Base-by-base conservation (phyloP, 257 asterid species). In the Nicotiana noctiflora region DNA sequence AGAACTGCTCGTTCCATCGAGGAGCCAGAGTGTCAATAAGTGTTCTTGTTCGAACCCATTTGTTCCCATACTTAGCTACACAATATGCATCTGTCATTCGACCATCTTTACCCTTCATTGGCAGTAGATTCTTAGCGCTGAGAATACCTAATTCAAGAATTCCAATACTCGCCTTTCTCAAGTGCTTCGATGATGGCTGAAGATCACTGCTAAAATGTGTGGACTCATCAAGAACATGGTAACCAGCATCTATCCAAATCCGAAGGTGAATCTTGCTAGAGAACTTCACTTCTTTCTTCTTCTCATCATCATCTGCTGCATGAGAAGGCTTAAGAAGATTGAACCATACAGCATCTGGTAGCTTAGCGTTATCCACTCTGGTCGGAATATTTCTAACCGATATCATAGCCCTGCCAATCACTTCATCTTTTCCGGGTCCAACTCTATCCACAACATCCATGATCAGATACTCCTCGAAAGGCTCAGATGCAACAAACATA, bases 61-160 rank as follows among this genome's bases (percentile, higher is more conserved):
- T 95, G 92, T 89, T 93, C n/a, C 99, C 99, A 46, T 95, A 95
- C 85, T 92, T 95, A 0, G 97, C 99, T 57, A 95, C 96, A 44
- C 99, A 95, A 61, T 95, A 95, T 7, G 99, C 92, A 80, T 95
- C 99, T 0, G 99, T 93, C 5, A 84, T 77, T 51, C 88, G 88
- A 2, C 99, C 98, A 4, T 93, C 95, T 65, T 90, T 93, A 6
- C 84, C 89, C 83, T 95, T 95, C 98, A 92, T 95, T 2, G 97
- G 90, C 40, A 55, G 82, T 55, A 95, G 89, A 81, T 93, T 93
- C 53, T 87, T 72, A 29, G 97, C 98, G 52, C 97, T 85, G 85
- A 93, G 82, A 64, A 95, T 93, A 17, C 99, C 99, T 29, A 95
- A 84, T 84, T 95, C 97, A 49, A 95, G 97, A 81, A 91, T 85